phyloP scores from a whole-genome alignment of 768 basidiomycete genomes.

The Suillus placidus region DNA sequence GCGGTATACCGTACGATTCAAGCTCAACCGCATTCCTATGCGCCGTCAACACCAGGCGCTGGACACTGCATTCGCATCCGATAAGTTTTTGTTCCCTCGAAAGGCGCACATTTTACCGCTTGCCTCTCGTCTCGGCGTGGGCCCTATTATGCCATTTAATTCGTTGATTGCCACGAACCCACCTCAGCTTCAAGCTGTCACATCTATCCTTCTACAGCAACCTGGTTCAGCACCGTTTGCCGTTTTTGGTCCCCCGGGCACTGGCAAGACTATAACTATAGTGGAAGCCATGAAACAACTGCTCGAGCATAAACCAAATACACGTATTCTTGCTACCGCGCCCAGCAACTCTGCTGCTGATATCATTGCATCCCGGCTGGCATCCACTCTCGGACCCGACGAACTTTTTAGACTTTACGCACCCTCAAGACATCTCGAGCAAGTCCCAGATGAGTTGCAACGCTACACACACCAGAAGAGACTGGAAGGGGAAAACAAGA shows the following conservation, averaged over 20 bases:
- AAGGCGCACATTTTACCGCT: constrained; percentile 12
- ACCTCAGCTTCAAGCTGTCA: constrained; percentile 52
- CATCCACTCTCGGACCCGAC: constrained; percentile 30
- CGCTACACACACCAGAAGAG: constrained; percentile 44
- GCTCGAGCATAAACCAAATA: constrained; percentile 41
- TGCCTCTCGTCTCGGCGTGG: not conserved
- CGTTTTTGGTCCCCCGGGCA: constrained; percentile 68
- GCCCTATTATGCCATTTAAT: constrained; percentile 39
- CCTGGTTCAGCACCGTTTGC: constrained; percentile 57
- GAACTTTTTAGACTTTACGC: constrained; percentile 60
- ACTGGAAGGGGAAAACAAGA: constrained; percentile 1
- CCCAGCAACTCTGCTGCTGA: constrained; percentile 73
- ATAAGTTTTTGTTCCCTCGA: constrained; percentile 52
- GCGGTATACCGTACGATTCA: constrained; percentile 57
- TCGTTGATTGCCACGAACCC: constrained; percentile 46
- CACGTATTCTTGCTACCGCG: constrained; percentile 62
- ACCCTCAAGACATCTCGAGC: constrained; percentile 40
- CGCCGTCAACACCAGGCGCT: constrained; percentile 60
- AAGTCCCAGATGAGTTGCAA: constrained; percentile 41
- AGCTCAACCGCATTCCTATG: constrained; percentile 54
- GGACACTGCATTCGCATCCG: constrained; percentile 38
- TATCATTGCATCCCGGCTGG: constrained; percentile 50
- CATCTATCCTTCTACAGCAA: constrained; percentile 44
- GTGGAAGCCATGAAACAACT: constrained; percentile 66
- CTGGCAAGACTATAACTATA: constrained; percentile 68